Evolutionary conservation across 345 rosid species (phyloP).

Genomic region (Bruguiera parviflora): DNA sequence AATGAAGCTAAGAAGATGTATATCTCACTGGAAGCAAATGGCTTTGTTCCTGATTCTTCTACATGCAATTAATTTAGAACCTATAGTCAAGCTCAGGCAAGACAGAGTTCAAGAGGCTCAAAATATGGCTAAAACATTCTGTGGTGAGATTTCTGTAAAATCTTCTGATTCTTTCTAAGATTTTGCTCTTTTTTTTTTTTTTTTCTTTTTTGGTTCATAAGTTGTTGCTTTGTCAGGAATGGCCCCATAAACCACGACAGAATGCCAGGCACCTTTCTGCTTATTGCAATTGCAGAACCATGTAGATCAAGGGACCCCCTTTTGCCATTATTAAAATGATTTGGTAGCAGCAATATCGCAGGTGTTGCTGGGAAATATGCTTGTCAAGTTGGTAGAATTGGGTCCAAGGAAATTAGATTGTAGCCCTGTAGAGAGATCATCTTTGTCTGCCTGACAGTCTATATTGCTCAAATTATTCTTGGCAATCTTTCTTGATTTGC

Average conservation of each 20-base stretch:
- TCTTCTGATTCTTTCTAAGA: constrained; percentile 8
- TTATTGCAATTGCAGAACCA: neutral
- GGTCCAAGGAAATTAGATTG: neutral
- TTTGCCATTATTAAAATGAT: neutral
- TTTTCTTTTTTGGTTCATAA: neutral
- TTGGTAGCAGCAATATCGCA: neutral
- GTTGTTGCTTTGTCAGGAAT: constrained; percentile 1
- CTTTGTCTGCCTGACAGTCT: constrained; percentile 3
- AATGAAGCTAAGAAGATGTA: constrained; percentile 60
- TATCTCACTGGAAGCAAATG: constrained; percentile 54
- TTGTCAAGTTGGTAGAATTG: neutral
- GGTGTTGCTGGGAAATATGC: constrained; percentile 5
- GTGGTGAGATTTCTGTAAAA: constrained; percentile 25
- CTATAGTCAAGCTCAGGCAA: constrained; percentile 16
- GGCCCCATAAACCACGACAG: neutral
- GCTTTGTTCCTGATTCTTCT: constrained; percentile 57
- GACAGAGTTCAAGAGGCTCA: constrained; percentile 30
- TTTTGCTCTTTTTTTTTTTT: neutral
- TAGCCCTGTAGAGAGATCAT: neutral
- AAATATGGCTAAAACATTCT: constrained; percentile 22
- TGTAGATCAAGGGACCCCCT: neutral
- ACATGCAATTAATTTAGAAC: constrained; percentile 42
- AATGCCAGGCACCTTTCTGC: constrained; percentile 6
- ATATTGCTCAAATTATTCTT: neutral
- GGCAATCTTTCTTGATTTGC: neutral